Percentiles rank a stretch among this genome's conserved stretches.
These are phyloP conservation scores for Papiliotrema laurentii DNA, from an alignment of 1,284 basidiomycete species.

Conservation along the genomic window DNA sequence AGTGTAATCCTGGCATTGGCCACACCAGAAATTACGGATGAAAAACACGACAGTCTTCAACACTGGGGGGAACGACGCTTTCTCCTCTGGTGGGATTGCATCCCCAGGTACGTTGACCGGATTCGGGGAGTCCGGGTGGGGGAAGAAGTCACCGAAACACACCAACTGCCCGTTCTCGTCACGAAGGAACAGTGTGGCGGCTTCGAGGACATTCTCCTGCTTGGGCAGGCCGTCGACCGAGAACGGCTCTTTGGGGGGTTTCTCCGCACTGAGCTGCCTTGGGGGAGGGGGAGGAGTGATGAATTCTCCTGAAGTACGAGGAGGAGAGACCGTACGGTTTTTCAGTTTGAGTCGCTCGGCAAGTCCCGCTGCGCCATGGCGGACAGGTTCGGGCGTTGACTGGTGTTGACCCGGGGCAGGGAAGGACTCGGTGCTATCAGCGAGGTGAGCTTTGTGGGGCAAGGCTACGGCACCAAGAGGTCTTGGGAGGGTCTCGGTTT, in stretches of 20 bases:
- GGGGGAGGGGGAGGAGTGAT: no score
- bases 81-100: background rate
- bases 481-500: background rate
- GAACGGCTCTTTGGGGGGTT: conserved; percentile 12
- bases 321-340: no score
- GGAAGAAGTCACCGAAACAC: conserved; percentile 38
- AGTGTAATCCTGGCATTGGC: conserved; percentile 46
- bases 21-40: conserved; percentile 47
- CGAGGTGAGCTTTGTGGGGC: background rate
- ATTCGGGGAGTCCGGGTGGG: conserved; percentile 3
- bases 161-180: conserved; percentile 38
- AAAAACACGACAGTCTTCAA: conserved; percentile 42
- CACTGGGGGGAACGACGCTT: conserved; percentile 1
- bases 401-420: background rate
- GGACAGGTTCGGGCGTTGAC: no score
- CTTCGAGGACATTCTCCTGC: conserved; percentile 31
- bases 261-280: no score
- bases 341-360: no score
- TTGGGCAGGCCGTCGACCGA: conserved; percentile 27
- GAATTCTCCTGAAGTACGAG: no score
- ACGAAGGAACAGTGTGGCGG: conserved; percentile 32
- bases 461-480: background rate
- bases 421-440: background rate
- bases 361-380: no score
- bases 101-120: background rate